Conservation (phyloP, 106 monocot species). For the Apostasia ramifera region DNA sequence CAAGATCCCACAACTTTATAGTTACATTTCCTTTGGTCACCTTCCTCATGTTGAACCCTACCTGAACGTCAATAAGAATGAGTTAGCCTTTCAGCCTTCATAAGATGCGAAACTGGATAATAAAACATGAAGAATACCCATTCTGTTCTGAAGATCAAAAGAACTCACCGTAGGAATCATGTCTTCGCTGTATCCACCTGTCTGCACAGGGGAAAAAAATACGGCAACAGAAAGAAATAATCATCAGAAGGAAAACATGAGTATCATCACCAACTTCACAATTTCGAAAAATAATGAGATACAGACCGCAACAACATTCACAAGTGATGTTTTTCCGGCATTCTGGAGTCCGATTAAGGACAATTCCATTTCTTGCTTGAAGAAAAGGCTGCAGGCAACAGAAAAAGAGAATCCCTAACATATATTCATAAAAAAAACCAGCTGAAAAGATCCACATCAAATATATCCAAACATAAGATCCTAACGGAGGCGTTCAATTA, state of each 20-base stretch:
- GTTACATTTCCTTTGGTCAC: slow-evolving; percentile 94
- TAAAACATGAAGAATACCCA: slow-evolving; percentile 1
- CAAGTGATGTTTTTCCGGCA: slow-evolving; percentile 97
- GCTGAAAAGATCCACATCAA: background rate
- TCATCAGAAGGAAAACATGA: background rate
- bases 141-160: background rate
- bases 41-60: slow-evolving; percentile 98
- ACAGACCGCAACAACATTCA: slow-evolving; percentile 93
- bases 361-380: slow-evolving; percentile 99
- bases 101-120: background rate
- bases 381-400: slow-evolving; percentile 70
- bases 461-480: no score
- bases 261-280: background rate
- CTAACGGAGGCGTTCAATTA: no score
- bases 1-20: slow-evolving; percentile 98
- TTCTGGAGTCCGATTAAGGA: slow-evolving; percentile 95
- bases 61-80: slow-evolving; percentile 20
- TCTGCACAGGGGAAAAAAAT: slow-evolving; percentile 37
- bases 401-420: background rate
- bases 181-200: slow-evolving; percentile 94
- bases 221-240: background rate
- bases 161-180: slow-evolving; percentile 98
- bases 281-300: slow-evolving; percentile 1
- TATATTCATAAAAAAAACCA: background rate
- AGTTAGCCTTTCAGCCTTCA: background rate